Evolutionary conservation across 2,329 filamentous ascomycete species (phyloP).

Genomic region (Ophiostoma piceae): DNA sequence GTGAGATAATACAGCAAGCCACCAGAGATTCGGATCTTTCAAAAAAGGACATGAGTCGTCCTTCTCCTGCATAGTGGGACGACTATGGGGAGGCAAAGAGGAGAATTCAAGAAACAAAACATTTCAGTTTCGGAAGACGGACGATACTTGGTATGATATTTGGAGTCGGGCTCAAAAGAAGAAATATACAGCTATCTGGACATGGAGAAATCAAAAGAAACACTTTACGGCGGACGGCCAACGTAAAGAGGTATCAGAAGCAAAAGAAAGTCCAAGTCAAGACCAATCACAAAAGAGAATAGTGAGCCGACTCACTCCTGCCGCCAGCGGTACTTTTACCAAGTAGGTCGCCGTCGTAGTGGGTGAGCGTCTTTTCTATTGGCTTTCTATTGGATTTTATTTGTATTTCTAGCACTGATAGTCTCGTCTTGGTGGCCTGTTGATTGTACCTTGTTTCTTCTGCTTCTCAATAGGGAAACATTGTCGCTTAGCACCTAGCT

Average conservation of each 20-base stretch:
- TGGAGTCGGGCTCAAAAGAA: not conserved
- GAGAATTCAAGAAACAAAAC: not conserved
- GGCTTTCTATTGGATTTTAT: not conserved
- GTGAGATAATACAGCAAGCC: not conserved
- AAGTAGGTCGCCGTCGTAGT: not conserved
- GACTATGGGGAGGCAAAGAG: not conserved
- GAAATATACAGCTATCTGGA: too few relatives aligned
- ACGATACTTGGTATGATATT: not conserved
- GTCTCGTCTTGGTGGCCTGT: not conserved
- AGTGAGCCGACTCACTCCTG: not conserved
- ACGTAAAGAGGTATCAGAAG: not conserved
- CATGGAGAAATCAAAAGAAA: too few relatives aligned
- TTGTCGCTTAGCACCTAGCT: not conserved
- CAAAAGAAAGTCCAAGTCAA: not conserved
- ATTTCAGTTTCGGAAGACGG: not conserved
- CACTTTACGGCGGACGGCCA: too few relatives aligned
- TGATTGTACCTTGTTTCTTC: not conserved
- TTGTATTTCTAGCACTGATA: constrained; percentile 1
- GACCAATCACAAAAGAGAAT: not conserved
- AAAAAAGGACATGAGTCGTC: not conserved
- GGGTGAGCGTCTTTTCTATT: constrained; percentile 1
- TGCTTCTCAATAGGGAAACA: not conserved
- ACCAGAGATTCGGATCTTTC: not conserved
- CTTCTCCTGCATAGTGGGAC: not conserved
- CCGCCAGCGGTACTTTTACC: constrained; percentile 1